Evolutionary conservation across 352 stramenopile species (phyloP).

Genomic region (Pythium folliculosum): DNA sequence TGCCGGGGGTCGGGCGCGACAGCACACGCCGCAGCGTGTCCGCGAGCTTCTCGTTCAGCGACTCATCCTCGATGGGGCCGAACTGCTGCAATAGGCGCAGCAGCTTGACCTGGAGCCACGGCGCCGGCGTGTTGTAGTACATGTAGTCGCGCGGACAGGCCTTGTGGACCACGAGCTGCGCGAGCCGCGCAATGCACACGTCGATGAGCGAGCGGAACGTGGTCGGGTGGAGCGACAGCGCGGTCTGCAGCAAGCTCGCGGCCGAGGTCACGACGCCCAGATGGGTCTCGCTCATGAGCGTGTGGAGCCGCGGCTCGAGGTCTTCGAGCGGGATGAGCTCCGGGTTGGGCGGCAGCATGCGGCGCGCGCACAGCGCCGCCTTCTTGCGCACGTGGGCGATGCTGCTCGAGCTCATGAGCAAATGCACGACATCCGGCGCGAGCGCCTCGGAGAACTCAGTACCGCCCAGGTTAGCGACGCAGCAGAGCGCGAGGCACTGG

Average conservation of each 20-base stretch:
- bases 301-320: constrained; percentile 59
- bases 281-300: constrained; percentile 92
- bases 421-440: constrained; percentile 91
- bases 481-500: constrained; percentile 95
- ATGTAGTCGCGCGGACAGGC: constrained; percentile 94
- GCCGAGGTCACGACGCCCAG: constrained; percentile 94
- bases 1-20: constrained; percentile 80
- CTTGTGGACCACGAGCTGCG: constrained; percentile 93
- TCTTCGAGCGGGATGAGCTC: constrained; percentile 89
- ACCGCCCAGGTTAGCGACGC: constrained; percentile 95
- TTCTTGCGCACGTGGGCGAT: constrained; percentile 97
- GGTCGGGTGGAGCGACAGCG: constrained; percentile 86
- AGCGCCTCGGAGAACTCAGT: constrained; percentile 95
- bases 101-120: constrained; percentile 95
- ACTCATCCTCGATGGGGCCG: constrained; percentile 59
- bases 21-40: constrained; percentile 93
- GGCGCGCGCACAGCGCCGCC: constrained; percentile 93
- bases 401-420: constrained; percentile 91
- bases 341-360: constrained; percentile 92
- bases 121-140: constrained; percentile 96
- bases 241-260: constrained; percentile 90
- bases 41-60: constrained; percentile 73
- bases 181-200: constrained; percentile 91
- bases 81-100: constrained; percentile 95
- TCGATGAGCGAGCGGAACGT: constrained; percentile 93